Evolutionary conservation across 2,329 filamentous ascomycete genomes (phyloP).

Genomic region (Paecilomyces sp.): DNA sequence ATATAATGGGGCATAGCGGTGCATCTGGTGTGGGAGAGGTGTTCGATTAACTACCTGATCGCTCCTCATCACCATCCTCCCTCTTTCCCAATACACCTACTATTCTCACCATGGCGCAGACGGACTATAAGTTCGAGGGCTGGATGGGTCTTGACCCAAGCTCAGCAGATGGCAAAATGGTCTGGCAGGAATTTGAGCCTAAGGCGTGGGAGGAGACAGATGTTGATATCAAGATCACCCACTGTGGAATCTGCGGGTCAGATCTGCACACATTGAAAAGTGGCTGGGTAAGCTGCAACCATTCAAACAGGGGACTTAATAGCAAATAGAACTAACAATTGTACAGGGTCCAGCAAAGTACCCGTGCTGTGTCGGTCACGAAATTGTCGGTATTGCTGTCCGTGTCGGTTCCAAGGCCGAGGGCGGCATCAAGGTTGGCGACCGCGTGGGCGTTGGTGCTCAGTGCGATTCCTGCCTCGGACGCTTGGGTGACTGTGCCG

Average conservation of each 20-base stretch:
- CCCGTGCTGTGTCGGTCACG: constrained; percentile 54
- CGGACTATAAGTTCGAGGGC: constrained; percentile 49
- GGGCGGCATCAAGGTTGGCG: constrained; percentile 21
- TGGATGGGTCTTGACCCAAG: constrained; percentile 48
- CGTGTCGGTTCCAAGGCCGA: constrained; percentile 43
- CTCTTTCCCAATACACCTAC: neutral
- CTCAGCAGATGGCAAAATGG: constrained; percentile 48
- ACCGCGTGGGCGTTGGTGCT: constrained; percentile 50
- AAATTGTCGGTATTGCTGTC: constrained; percentile 56
- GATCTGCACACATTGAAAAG: constrained; percentile 53
- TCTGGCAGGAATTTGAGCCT: constrained; percentile 51
- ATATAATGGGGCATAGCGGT: neutral
- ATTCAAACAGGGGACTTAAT: neutral
- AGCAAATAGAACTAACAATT: neutral
- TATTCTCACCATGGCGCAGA: constrained; percentile 6
- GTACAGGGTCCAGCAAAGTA: constrained; percentile 25
- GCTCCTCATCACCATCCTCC: neutral
- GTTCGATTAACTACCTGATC: neutral
- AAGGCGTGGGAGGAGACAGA: constrained; percentile 62
- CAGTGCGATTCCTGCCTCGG: constrained; percentile 50
- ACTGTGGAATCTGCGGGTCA: constrained; percentile 59
- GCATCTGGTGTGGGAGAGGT: neutral
- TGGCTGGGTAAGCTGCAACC: constrained; percentile 28
- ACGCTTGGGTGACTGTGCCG: constrained; percentile 42
- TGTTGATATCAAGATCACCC: constrained; percentile 56